Evolutionary conservation across 208 protist genomes (phyloP), one percentile per base, ranked within the genome.

Genomic region (Leishmania martiniquensis): DNA sequence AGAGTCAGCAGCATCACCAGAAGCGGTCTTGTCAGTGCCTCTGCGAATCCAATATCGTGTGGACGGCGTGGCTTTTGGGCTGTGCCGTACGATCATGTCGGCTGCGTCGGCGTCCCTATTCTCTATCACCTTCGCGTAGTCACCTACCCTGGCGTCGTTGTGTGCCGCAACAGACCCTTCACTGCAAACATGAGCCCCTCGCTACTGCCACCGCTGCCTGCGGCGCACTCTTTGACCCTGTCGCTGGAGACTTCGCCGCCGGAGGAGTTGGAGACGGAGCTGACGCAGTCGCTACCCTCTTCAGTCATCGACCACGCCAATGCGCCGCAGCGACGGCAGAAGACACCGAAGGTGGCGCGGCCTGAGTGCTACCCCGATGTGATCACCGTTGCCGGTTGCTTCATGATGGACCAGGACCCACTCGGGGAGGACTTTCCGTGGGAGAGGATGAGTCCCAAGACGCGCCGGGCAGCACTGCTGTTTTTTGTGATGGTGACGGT

Each of bases 71-170:
- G 78, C 62, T 84, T 85, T 75, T 88, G 84, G 75, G 81, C 77
- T 0, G 66, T 90, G 59, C 79, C 82, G 13, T 85, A 79, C 68
- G 81, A 81, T 22, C 59, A 85, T 65, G 76, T 83, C 17, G 84
- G 86, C 1, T 52, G 22, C 32, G 78, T 90, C 2, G 86, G 77
- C 22, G 75, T 83, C 6, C 86, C 83, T 4, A 65, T 90, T 6
- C 77, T 90, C 5, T 85, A 86, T 66, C 80, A 90, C 52, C 82
- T 90, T n/a, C 83, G 86, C 37, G 81, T 90, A 68, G 86, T 83
- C 62, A 76, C 79, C 29, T 90, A 90, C 75, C 86, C 86, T 6
- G 60, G 75, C 22, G 72, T 90, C n/a, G 42, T 90, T n/a, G 84
- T 90, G 79, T 81, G 77, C 71, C 66, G 80, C 75, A 90, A 90